Percentiles rank a stretch among this genome's conserved stretches.
Evolutionary conservation across 129 eudicot genomes (phyloP).

Genomic region (Apium graveolens): DNA sequence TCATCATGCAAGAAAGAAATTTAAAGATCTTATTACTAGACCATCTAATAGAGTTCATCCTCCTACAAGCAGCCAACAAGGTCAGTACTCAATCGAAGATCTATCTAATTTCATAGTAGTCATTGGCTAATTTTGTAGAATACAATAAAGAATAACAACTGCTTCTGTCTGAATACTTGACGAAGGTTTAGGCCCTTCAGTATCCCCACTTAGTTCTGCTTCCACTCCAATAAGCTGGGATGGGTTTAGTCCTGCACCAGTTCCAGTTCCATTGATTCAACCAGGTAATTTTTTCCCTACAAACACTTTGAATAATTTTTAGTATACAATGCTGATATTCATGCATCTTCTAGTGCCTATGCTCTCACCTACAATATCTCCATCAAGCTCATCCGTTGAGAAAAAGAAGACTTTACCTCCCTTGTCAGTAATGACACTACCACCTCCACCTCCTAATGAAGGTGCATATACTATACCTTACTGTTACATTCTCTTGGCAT

Average conservation of each 20-base stretch:
- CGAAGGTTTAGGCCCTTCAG: slow-evolving; percentile 28
- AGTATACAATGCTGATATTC: not conserved
- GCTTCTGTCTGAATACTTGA: not conserved
- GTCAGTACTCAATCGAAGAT: slow-evolving; percentile 29
- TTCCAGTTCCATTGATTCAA: slow-evolving; percentile 40
- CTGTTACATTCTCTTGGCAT: not conserved
- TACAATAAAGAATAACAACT: not conserved
- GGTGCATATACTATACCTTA: slow-evolving; percentile 26
- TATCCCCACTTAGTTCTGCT: slow-evolving; percentile 30
- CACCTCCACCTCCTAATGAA: slow-evolving; percentile 86
- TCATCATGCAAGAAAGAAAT: slow-evolving; percentile 38
- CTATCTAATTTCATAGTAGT: slow-evolving; percentile 4
- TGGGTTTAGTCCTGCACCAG: slow-evolving; percentile 36
- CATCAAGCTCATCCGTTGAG: slow-evolving; percentile 30
- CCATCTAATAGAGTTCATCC: slow-evolving; percentile 34
- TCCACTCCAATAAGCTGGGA: slow-evolving; percentile 21
- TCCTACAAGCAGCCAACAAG: slow-evolving; percentile 31
- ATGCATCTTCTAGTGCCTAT: slow-evolving; percentile 35
- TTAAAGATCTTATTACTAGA: slow-evolving; percentile 31
- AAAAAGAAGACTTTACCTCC: slow-evolving; percentile 34
- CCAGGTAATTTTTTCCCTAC: slow-evolving; percentile 13
- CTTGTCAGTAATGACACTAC: slow-evolving; percentile 42
- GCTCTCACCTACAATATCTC: slow-evolving; percentile 35
- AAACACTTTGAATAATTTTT: not conserved
- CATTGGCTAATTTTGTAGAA: not conserved